Base-by-base conservation (phyloP, 2,329 filamentous ascomycete genomes). In the Botrytis squamosa region DNA sequence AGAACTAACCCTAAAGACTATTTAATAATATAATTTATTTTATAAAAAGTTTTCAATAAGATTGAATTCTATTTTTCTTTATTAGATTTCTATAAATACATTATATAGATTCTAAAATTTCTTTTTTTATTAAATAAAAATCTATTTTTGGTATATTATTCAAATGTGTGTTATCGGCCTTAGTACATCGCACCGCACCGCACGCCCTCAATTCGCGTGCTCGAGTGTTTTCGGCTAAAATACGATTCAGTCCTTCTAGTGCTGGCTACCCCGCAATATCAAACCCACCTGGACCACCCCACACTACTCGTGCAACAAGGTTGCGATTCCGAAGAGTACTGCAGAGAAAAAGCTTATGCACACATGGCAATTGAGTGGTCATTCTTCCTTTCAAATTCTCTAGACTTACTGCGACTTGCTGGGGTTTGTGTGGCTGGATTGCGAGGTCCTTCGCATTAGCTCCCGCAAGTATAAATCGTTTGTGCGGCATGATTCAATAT, bases 301-400 rank as follows among this genome's bases (percentile, higher is more conserved):
- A 29, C 59, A 71, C 25, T 40, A 25, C 18, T 16, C 52, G n/a
- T 18, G 14, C 52, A 57, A 33, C 49, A 36, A 69, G 9, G 25
- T 44, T 42, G 40, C 29, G 55, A 33, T 65, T 22, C 70, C 44
- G 69, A 71, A 44, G 57, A 63, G 62, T 57, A 72, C 25, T 33
- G 33, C n/a, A 67, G 36, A 36, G 16, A 1, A 57, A 49, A 57
- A 57, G 7, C 44, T 66, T 52, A 65, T 65, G 44, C 22, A 52
- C 22, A 40, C 57, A 70, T 64, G 46, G 70, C 8, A 55, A 40
- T 65, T 44, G 33, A n/a, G 36, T 65, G 29, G 57, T 63, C 68
- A 70, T 70, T 63, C 33, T 36, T 40, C 55, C 29, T 40, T 70
- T 20, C 20, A 20, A 2, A 46, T 55, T 65, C 10, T 65, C 59